Conservation (phyloP, 805 yeast genomes). For the Candida coquimbonensis region DNA sequence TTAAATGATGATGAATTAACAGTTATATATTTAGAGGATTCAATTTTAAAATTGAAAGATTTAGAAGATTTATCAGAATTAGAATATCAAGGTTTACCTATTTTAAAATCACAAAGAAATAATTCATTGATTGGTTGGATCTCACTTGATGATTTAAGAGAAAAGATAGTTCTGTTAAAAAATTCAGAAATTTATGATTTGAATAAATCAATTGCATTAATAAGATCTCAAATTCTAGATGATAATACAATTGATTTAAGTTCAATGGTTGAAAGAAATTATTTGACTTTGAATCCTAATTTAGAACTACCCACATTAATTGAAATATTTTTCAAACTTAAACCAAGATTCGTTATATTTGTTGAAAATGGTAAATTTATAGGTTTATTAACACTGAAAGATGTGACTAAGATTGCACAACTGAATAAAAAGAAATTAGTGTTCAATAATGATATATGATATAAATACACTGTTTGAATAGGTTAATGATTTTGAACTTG, state of each 20-base stretch:
- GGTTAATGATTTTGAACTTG: too few relatives aligned
- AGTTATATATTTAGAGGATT: constrained; percentile 27
- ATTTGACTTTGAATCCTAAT: constrained; percentile 11
- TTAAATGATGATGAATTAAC: constrained; percentile 21
- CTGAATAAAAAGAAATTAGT: too few relatives aligned
- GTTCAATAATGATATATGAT: too few relatives aligned
- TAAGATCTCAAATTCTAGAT: background rate
- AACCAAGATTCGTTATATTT: constrained; percentile 23
- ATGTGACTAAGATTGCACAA: constrained; percentile 9
- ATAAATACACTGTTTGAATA: too few relatives aligned
- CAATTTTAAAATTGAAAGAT: constrained; percentile 18
- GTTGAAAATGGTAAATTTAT: constrained; percentile 16
- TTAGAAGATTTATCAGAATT: constrained; percentile 17
- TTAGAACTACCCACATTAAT: constrained; percentile 21
- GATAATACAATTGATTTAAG: constrained; percentile 5
- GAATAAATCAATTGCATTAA: constrained; percentile 4
- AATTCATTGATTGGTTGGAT: constrained; percentile 37
- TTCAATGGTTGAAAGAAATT: constrained; percentile 15
- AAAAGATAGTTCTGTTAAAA: constrained; percentile 19
- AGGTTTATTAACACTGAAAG: constrained; percentile 22
- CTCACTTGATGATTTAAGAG: constrained; percentile 29
- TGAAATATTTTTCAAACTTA: constrained; percentile 24
- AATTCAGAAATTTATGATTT: background rate
- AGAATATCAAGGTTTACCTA: constrained; percentile 37
- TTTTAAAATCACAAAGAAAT: constrained; percentile 29